A percentile compares a stretch with the other conserved stretches of the same genome.
Evolutionary conservation across 73 alveolate species (phyloP).

Genomic region (Paramecium caudatum): DNA sequence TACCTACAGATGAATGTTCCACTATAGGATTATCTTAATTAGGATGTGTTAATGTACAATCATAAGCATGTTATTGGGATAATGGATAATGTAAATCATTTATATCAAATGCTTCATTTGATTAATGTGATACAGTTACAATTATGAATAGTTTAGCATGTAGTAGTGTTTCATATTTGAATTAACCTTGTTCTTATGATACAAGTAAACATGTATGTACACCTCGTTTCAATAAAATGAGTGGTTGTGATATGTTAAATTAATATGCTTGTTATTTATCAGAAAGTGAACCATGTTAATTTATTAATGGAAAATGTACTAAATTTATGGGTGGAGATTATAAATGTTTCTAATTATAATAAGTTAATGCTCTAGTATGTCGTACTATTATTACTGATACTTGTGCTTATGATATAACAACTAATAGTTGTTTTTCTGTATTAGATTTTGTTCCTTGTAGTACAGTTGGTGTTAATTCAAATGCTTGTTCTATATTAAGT

Average conservation of each 20-base stretch:
- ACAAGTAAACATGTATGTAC: neutral
- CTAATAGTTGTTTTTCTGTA: conserved; percentile 4
- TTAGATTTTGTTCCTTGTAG: conserved; percentile 8
- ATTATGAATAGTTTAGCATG: conserved; percentile 36
- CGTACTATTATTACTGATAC: neutral
- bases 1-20: conserved; percentile 6
- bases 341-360: neutral
- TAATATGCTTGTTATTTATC: conserved; percentile 15
- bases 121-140: conserved; percentile 18
- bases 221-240: neutral
- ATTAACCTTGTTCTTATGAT: conserved; percentile 37
- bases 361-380: conserved; percentile 30
- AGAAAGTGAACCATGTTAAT: conserved; percentile 52
- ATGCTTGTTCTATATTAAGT: conserved; percentile 2
- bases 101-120: neutral
- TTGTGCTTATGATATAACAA: conserved; percentile 54
- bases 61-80: conserved; percentile 51
- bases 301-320: neutral
- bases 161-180: neutral
- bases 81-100: neutral
- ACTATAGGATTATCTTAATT: conserved; percentile 32
- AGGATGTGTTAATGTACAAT: neutral
- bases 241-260: conserved; percentile 1
- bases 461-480: neutral
- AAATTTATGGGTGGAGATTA: neutral